Evolutionary conservation across 2,329 filamentous ascomycete genomes (phyloP), one percentile per base, ranked within the genome.

Genomic region (Alternaria hordeiaustralica): DNA sequence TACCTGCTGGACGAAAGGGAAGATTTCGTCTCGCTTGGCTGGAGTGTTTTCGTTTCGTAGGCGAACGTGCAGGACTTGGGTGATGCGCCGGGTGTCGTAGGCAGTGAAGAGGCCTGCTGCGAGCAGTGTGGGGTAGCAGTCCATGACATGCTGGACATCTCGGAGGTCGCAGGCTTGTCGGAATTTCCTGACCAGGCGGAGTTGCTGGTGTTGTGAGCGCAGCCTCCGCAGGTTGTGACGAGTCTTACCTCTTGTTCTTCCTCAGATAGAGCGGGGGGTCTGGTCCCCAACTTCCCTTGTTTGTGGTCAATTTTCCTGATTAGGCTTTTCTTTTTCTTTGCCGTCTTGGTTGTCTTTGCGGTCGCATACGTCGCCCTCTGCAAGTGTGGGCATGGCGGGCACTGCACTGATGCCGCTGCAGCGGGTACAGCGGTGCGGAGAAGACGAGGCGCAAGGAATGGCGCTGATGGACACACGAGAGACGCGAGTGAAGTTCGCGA

Each of bases 1-100:
- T 12, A 85, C n/a, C 8, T 72, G 75, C 28, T 78, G 72, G 15
- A 81, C 70, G 56, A 83, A 81, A 20, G 68, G 65, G 41, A 73
- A 66, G 5, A 71, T 26, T 23, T 68, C 57, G 15, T 63, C 10
- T 21, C 54, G 41, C 56, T 63, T 62, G 23, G 44, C 55, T 7
- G 54, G 20, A 30, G 57, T 43, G n/a, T 51, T 53, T 11, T 26
- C 41, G 23, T 69, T 66, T 46, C 80, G 80, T 56, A 75, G 69
- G 50, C 64, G 69, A 5, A 68, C 71, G 58, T 84, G 82, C 1
- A 84, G 59, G 18, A 79, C 73, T 55, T 76, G 71, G 30, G 76
- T 75, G 18, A 82, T 75, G n/a, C 68, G 64, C 28, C 71, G 73
- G 2, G 75, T 75, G 28, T 79, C 74, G 9, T 68, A 60, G 33